Base-by-base conservation (phyloP, 148 eudicot genomes). In the Drosera capensis region DNA sequence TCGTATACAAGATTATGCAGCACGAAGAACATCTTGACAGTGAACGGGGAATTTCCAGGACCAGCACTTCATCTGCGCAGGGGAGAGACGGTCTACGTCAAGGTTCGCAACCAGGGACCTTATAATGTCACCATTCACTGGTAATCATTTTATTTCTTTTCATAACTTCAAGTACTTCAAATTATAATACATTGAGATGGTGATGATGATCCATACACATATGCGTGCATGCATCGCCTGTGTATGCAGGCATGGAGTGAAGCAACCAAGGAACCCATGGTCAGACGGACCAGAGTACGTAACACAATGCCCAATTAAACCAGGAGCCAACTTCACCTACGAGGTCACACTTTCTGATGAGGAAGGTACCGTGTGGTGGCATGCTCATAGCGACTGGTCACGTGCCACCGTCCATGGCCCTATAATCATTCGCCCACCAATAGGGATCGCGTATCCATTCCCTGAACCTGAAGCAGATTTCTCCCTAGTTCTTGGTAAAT, bases 321-420 rank as follows among this genome's bases (percentile, higher is more conserved):
- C 62, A 9, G 68, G 73, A n/a, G 36, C 40, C 0, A 63, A 25
- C 17, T 68, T 58, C 28, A 68, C 45, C n/a, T 63, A 68, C 17
- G 52, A 26, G 45, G 47, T 68, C 26, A 48, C 54, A 24, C 49
- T 63, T 5, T 57, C 73, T 2, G 65, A 58, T 12, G 73, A 68
- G 25, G 50, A 52, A 22, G 73, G 73, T 14, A 68, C 72, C 2
- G 1, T 67, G 34, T 67, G 72, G 72, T 67, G 72, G 72, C 72
- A 67, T 22, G 68, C 73, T 2, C 73, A 63, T 13, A 68, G 73
- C 35, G 73, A 63, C 25, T 68, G 68, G 73, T 48, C 73, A 7
- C 56, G 73, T 8, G 73, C 73, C 31, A 68, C 73, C 9, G 65
- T 68, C 9, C 65, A 68, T 30, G 73, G 73, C 20, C 44, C 57